Conservation (phyloP, 2,329 filamentous ascomycete species). For the Polytolypa hystricis region DNA sequence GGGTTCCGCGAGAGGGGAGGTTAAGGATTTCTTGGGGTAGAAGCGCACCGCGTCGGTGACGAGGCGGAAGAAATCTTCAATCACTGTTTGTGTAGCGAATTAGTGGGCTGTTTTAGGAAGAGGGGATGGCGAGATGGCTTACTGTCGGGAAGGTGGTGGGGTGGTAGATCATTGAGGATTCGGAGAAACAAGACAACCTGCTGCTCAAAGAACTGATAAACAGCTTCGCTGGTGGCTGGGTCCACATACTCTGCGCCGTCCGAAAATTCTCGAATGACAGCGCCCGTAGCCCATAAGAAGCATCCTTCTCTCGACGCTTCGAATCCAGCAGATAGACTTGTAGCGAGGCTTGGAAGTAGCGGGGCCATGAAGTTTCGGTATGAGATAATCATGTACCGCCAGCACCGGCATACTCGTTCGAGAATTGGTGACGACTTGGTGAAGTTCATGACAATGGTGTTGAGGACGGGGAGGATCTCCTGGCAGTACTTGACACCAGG, state of each 20-base stretch:
- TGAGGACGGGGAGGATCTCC: slow-evolving; percentile 80
- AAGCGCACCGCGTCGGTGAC: slow-evolving; percentile 85
- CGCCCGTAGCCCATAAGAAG: slow-evolving; percentile 96
- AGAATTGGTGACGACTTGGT: slow-evolving; percentile 77
- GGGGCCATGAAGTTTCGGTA: slow-evolving; percentile 84
- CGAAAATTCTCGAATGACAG: slow-evolving; percentile 89
- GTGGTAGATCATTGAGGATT: slow-evolving; percentile 74
- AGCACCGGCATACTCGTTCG: slow-evolving; percentile 87
- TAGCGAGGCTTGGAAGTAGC: slow-evolving; percentile 71
- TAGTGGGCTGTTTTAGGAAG: slow-evolving; percentile 9
- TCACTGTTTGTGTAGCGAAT: slow-evolving; percentile 42
- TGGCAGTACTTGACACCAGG: slow-evolving; percentile 94
- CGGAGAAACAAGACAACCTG: slow-evolving; percentile 84
- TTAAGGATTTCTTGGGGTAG: slow-evolving; percentile 74
- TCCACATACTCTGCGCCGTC: slow-evolving; percentile 80
- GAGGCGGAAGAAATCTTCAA: slow-evolving; percentile 93
- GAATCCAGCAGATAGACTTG: slow-evolving; percentile 79
- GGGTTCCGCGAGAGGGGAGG: slow-evolving; percentile 64
- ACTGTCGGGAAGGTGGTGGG: slow-evolving; percentile 62
- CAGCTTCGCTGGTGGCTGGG: slow-evolving; percentile 67
- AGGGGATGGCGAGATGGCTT: slow-evolving; percentile 17
- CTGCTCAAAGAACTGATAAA: slow-evolving; percentile 90
- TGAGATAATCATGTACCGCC: slow-evolving; percentile 93
- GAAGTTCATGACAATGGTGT: slow-evolving; percentile 80
- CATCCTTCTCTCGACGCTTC: slow-evolving; percentile 79